Evolutionary conservation across 169 alveolate genomes (phyloP).

Genomic region (Ichthyophthirius multifiliis): DNA sequence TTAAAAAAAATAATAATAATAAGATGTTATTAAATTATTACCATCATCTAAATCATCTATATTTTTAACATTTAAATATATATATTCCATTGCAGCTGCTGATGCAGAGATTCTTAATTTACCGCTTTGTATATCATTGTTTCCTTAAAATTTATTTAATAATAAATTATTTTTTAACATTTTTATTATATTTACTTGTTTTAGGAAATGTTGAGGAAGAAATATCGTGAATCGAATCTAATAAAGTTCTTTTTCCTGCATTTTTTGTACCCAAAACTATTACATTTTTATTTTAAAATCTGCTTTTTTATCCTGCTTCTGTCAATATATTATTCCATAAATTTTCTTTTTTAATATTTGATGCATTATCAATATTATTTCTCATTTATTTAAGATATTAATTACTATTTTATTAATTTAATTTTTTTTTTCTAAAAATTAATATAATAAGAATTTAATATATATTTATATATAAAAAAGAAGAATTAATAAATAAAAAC

Average conservation of each 20-base stretch:
- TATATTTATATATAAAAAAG: too few species aligned
- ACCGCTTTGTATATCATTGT: slow-evolving; percentile 11
- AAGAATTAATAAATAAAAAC: too few species aligned
- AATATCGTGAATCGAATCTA: slow-evolving; percentile 30
- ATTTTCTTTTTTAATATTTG: slow-evolving; percentile 9
- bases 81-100: slow-evolving; percentile 23
- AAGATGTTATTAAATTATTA: neutral
- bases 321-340: slow-evolving; percentile 9
- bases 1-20: too few species aligned
- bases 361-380: too few species aligned
- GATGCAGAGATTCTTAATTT: slow-evolving; percentile 14
- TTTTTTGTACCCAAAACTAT: slow-evolving; percentile 33
- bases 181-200: neutral
- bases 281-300: slow-evolving; percentile 21
- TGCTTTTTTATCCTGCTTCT: slow-evolving; percentile 5
- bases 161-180: neutral
- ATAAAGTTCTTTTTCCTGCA: slow-evolving; percentile 32
- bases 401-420: too few species aligned
- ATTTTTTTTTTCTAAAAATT: too few species aligned
- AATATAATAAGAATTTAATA: too few species aligned
- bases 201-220: slow-evolving; percentile 1
- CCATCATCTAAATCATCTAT: slow-evolving; percentile 29
- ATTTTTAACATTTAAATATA: slow-evolving; percentile 28
- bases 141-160: neutral
- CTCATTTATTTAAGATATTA: too few species aligned